Percentiles rank a stretch among this genome's conserved stretches.
These are phyloP conservation scores for Haberlea rhodopensis DNA, from an alignment of 257 asterid genomes.

Conservation along the genomic window DNA sequence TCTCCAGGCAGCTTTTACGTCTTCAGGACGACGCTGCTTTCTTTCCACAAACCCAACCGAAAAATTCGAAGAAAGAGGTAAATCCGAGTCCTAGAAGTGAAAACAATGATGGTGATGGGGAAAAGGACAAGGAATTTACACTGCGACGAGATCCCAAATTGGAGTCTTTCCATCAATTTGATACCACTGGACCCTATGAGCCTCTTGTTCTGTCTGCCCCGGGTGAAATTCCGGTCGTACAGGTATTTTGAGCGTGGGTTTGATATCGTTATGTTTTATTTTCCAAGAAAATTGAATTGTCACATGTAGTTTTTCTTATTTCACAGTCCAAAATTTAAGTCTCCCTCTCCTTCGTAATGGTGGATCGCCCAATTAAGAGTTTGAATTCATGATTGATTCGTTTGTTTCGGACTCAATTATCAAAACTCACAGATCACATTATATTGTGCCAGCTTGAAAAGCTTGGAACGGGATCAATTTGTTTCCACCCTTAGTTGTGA, in stretches of 20 bases:
- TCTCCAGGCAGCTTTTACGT: constrained; percentile 68
- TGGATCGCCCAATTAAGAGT: background rate
- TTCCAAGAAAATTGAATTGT: background rate
- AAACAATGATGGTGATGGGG: constrained; percentile 25
- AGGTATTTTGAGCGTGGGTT: constrained; percentile 34
- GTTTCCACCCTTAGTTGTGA: background rate
- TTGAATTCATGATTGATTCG: no score
- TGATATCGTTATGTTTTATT: constrained; percentile 28
- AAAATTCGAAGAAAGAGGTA: constrained; percentile 30
- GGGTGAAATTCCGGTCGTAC: constrained; percentile 50
- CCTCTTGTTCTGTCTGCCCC: constrained; percentile 66
- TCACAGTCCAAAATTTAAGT: background rate
- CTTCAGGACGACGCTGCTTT: constrained; percentile 47
- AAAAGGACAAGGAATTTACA: constrained; percentile 29
- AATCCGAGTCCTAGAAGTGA: constrained; percentile 27
- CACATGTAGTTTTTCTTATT: background rate
- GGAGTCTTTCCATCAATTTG: constrained; percentile 44
- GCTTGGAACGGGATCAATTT: background rate
- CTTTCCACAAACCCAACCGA: constrained; percentile 26
- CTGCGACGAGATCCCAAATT: constrained; percentile 36
- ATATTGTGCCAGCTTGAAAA: background rate
- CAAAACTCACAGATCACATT: background rate
- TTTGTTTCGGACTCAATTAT: background rate
- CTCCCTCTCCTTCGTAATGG: background rate
- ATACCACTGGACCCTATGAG: constrained; percentile 64